Conservation (phyloP, 306 rosid genomes). For the Quercus agrifolia region DNA sequence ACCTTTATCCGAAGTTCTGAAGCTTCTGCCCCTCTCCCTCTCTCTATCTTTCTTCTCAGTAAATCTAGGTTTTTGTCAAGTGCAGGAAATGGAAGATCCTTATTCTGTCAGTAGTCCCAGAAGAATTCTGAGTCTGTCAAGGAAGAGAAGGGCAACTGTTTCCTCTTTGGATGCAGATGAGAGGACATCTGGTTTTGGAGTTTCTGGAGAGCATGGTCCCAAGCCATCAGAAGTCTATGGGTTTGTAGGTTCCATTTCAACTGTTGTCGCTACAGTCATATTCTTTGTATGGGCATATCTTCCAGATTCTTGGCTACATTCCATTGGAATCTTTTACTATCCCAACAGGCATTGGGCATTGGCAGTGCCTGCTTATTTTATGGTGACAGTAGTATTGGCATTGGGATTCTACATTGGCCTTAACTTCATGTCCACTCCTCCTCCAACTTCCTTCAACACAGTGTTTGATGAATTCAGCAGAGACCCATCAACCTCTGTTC, state of each 20-base stretch:
- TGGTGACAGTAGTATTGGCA: slow-evolving; percentile 60
- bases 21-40: too few species aligned
- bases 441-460: slow-evolving; percentile 59
- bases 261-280: slow-evolving; percentile 74
- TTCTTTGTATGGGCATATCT: slow-evolving; percentile 92
- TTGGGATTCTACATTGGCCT: slow-evolving; percentile 77
- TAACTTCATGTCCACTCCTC: slow-evolving; percentile 85
- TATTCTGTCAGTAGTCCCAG: slow-evolving; percentile 80
- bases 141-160: slow-evolving; percentile 47
- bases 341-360: slow-evolving; percentile 97
- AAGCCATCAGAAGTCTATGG: slow-evolving; percentile 93
- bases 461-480: slow-evolving; percentile 75
- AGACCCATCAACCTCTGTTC: slow-evolving; percentile 47
- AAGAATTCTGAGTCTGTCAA: slow-evolving; percentile 66
- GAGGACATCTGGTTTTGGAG: slow-evolving; percentile 48
- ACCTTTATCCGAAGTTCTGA: too few species aligned
- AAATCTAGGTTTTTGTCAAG: slow-evolving; percentile 6
- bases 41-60: too few species aligned
- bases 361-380: slow-evolving; percentile 71
- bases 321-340: slow-evolving; percentile 72
- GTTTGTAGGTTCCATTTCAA: slow-evolving; percentile 82
- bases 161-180: slow-evolving; percentile 46
- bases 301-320: slow-evolving; percentile 87
- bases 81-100: slow-evolving; percentile 58
- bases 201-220: slow-evolving; percentile 77